Percentiles rank a stretch among this genome's conserved stretches.
phyloP scores from a whole-genome alignment of 169 alveolate species.

The Fabrea salina region DNA sequence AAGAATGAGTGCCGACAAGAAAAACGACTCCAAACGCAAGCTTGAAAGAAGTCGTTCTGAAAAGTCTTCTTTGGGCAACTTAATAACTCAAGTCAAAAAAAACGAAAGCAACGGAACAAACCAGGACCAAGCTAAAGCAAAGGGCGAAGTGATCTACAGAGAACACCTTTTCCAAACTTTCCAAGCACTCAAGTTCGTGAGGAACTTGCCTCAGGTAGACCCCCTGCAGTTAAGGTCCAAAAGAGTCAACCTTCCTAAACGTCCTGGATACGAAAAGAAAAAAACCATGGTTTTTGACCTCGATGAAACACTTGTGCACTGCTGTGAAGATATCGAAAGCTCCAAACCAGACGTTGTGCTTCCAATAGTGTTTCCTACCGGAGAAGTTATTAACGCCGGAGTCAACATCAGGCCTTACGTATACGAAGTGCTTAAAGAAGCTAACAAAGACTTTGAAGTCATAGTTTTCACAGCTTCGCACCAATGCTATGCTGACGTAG shows the following conservation, averaged over 20 bases:
- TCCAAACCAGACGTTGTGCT: constrained; percentile 16
- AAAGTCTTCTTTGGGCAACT: too few species aligned
- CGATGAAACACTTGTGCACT: constrained; percentile 52
- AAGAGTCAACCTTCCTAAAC: not conserved
- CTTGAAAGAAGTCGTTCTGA: too few species aligned
- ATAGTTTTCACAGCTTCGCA: constrained; percentile 78
- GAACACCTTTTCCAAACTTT: not conserved
- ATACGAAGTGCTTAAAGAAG: constrained; percentile 50
- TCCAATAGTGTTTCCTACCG: constrained; percentile 15
- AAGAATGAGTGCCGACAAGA: too few species aligned
- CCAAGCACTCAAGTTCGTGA: not conserved
- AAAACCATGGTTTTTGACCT: constrained; percentile 43
- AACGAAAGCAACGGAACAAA: too few species aligned
- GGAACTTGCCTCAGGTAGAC: not conserved
- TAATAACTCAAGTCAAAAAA: too few species aligned
- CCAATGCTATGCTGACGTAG: constrained; percentile 70
- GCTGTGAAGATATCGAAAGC: constrained; percentile 32
- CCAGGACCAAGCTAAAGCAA: too few species aligned
- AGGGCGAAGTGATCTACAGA: not conserved
- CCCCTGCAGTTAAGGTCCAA: not conserved
- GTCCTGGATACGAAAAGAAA: not conserved
- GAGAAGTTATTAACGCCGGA: constrained; percentile 36
- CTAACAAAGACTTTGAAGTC: constrained; percentile 57
- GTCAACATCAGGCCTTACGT: constrained; percentile 66
- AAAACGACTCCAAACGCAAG: too few species aligned